Evolutionary conservation across 208 protist genomes (phyloP), one percentile per base, ranked within the genome.

Genomic region (Balamuthia mandrillaris): DNA sequence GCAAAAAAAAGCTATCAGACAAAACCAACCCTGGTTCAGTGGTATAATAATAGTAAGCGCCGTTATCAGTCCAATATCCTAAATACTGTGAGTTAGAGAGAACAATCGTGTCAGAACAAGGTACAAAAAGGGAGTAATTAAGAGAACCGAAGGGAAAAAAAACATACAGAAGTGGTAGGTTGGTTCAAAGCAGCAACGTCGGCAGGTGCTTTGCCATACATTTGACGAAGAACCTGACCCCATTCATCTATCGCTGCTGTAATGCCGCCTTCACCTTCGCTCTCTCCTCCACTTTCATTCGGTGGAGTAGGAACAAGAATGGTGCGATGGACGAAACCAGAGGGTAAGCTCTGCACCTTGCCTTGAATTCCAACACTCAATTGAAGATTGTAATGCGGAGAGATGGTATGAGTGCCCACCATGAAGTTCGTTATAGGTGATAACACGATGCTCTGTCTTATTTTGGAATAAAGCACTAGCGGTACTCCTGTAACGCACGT

Each of bases 21-120:
- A 56, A 21, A 21, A 21, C 49, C 24, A 21, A 56, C 45, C 52
- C 72, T 12, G 72, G 16, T 63, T 81, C 45, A 9, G 72, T 81
- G 33, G 21, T 81, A 35, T 81, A 81, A 39, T 81, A 81, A 44
- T 81, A 81, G 42, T 81, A 81, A 10, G 72, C 72, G 18, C 72
- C 72, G 24, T 81, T 81, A 35, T 81, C 41, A 7, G 72, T 81
- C 72, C 72, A 81, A n/a, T 81, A 81, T 27, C 72, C 72, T 70
- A 37, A 45, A 47, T 33, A 12, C 35, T 12, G 5, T 54, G 47
- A 54, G 47, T 24, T 7, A 24, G 37, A 7, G 24, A 63, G 56
- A 35, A 24, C 10, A 29, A 63, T 63, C 10, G 24, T 29, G n/a
- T n/a, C 10, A 7, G 47, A 81, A 24, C 45, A 6, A 75, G 45